Evolutionary conservation across 495 filamentous ascomycete genomes (phyloP).

Genomic region (Hyaloscypha finlandica): DNA sequence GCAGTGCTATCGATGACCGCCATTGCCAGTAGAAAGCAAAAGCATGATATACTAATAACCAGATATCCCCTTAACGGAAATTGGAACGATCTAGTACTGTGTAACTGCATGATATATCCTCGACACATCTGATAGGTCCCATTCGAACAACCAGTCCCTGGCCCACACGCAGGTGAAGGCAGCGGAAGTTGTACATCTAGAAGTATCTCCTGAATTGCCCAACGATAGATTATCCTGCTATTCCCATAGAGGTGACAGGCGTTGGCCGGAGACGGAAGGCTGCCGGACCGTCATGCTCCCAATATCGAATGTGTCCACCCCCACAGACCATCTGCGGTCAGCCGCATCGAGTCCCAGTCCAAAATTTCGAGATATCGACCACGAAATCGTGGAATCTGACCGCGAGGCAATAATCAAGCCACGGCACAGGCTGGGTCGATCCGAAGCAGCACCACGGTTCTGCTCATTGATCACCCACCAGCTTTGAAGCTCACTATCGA

Average conservation of each 20-base stretch:
- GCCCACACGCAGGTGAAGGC: not conserved
- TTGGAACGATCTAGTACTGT: not conserved
- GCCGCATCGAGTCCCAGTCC: not conserved
- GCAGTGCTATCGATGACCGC: not conserved
- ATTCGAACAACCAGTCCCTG: not conserved
- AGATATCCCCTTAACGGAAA: not conserved
- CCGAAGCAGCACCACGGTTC: not conserved
- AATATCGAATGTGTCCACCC: not conserved
- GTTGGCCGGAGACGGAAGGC: not conserved
- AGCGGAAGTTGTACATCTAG: not conserved
- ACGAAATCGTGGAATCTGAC: not conserved
- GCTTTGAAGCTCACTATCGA: not conserved
- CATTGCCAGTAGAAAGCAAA: not conserved
- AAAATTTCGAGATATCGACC: not conserved
- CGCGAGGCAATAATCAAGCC: not conserved
- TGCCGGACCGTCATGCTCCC: not conserved
- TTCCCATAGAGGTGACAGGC: not conserved
- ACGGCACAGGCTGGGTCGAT: not conserved
- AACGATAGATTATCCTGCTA: not conserved
- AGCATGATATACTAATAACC: not conserved
- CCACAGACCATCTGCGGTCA: not conserved
- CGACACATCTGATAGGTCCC: not conserved
- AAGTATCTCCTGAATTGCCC: not conserved
- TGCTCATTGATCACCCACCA: not conserved
- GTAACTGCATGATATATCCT: not conserved